These are phyloP conservation scores for Adansonia gregorii DNA, from an alignment of 441 rosid species.

Conservation along the genomic window DNA sequence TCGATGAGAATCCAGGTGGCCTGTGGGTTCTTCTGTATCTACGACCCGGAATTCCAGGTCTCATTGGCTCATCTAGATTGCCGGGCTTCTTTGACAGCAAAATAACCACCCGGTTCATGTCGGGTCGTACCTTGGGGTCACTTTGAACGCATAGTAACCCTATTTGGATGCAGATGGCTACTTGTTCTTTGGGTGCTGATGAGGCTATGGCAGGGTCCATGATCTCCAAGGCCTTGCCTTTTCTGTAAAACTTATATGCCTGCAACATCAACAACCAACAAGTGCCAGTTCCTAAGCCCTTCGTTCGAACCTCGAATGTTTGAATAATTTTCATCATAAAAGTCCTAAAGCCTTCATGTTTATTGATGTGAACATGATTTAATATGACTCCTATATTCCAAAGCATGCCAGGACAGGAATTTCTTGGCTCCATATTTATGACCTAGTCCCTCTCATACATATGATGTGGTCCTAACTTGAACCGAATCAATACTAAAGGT, in stretches of 20 bases:
- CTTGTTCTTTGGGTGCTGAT: slow-evolving; percentile 56
- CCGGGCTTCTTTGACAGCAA: slow-evolving; percentile 71
- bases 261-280: slow-evolving; percentile 36
- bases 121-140: slow-evolving; percentile 69
- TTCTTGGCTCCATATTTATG: slow-evolving; percentile 18
- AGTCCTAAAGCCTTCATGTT: neutral
- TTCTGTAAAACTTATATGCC: slow-evolving; percentile 76
- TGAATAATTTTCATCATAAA: neutral
- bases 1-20: slow-evolving; percentile 46
- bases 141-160: slow-evolving; percentile 83
- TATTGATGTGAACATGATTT: neutral
- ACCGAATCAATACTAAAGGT: neutral
- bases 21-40: slow-evolving; percentile 60
- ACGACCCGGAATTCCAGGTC: slow-evolving; percentile 74
- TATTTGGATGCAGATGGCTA: slow-evolving; percentile 67
- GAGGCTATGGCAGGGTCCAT: slow-evolving; percentile 57
- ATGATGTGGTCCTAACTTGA: neutral
- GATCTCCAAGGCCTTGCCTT: slow-evolving; percentile 66
- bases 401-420: neutral
- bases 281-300: neutral
- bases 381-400: neutral
- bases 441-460: neutral
- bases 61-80: slow-evolving; percentile 58
- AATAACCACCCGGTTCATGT: slow-evolving; percentile 63
- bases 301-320: neutral